Evolutionary conservation across 2,329 filamentous ascomycete genomes (phyloP).

Genomic region (Diplodia scrobiculata): DNA sequence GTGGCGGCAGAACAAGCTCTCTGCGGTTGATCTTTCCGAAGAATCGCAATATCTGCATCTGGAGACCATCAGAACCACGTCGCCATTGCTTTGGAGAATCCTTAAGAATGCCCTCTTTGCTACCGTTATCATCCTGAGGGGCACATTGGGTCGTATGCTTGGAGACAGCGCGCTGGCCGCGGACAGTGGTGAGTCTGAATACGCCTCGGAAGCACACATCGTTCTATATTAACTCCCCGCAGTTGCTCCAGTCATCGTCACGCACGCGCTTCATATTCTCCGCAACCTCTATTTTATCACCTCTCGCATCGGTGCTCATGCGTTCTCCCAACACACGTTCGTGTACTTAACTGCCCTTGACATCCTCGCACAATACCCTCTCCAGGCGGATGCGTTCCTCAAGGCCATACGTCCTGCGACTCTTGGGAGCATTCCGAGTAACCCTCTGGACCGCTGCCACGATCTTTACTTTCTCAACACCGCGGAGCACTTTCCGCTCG

Average conservation of each 20-base stretch:
- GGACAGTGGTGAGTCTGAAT: slow-evolving; percentile 50
- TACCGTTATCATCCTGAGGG: slow-evolving; percentile 71
- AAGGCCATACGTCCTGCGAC: slow-evolving; percentile 61
- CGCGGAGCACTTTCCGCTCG: slow-evolving; percentile 77
- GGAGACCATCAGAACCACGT: slow-evolving; percentile 66
- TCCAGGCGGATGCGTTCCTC: slow-evolving; percentile 67
- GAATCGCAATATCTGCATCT: slow-evolving; percentile 65
- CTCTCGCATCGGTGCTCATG: slow-evolving; percentile 68
- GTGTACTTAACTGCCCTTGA: slow-evolving; percentile 81
- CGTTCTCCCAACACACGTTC: slow-evolving; percentile 83
- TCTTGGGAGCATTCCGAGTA: slow-evolving; percentile 59
- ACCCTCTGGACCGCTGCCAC: slow-evolving; percentile 70
- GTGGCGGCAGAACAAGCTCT: slow-evolving; percentile 75
- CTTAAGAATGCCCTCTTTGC: slow-evolving; percentile 76
- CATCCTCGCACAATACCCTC: slow-evolving; percentile 70
- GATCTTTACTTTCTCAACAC: slow-evolving; percentile 87
- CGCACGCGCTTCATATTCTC: slow-evolving; percentile 71
- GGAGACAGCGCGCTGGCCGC: slow-evolving; percentile 59
- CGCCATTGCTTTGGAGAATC: slow-evolving; percentile 72
- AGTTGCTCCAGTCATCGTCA: slow-evolving; percentile 67
- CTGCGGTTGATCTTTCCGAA: slow-evolving; percentile 68
- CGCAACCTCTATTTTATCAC: slow-evolving; percentile 82
- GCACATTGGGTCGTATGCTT: slow-evolving; percentile 67
- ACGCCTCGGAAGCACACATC: neutral
- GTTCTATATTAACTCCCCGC: neutral